phyloP scores from a whole-genome alignment of 106 monocot genomes.

The Dactylorhiza incarnata region DNA sequence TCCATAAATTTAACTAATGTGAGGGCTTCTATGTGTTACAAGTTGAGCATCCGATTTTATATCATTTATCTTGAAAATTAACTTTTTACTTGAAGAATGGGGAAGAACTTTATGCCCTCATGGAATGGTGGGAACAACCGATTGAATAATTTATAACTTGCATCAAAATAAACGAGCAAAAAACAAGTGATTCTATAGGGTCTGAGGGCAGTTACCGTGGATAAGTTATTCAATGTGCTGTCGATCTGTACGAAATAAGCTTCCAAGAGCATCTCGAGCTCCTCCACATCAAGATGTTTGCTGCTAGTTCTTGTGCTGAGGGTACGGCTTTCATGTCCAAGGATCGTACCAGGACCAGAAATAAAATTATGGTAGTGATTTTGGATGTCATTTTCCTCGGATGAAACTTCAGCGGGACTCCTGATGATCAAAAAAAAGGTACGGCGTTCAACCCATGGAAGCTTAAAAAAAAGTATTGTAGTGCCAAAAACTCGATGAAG shows the following conservation, averaged over 20 bases:
- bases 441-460: neutral
- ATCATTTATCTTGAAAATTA: too few relatives aligned
- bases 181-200: neutral
- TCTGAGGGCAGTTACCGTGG: conserved; percentile 28
- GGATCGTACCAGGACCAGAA: neutral
- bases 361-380: conserved; percentile 8
- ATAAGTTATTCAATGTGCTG: conserved; percentile 56
- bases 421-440: conserved; percentile 10
- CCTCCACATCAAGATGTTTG: conserved; percentile 36
- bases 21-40: too few relatives aligned
- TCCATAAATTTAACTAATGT: too few relatives aligned
- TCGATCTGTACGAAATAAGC: conserved; percentile 76
- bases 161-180: too few relatives aligned
- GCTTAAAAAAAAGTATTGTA: neutral
- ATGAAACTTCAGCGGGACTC: conserved; percentile 8
- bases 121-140: too few relatives aligned
- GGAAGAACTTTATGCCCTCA: too few relatives aligned
- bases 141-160: too few relatives aligned
- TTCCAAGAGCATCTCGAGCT: conserved; percentile 78
- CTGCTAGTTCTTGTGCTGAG: conserved; percentile 27
- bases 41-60: too few relatives aligned
- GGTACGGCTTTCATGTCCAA: conserved; percentile 17
- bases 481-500: neutral
- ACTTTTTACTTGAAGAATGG: too few relatives aligned
- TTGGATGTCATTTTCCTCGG: conserved; percentile 14